Conservation (phyloP, 495 filamentous ascomycete genomes). For the Apiosordaria backusii region DNA sequence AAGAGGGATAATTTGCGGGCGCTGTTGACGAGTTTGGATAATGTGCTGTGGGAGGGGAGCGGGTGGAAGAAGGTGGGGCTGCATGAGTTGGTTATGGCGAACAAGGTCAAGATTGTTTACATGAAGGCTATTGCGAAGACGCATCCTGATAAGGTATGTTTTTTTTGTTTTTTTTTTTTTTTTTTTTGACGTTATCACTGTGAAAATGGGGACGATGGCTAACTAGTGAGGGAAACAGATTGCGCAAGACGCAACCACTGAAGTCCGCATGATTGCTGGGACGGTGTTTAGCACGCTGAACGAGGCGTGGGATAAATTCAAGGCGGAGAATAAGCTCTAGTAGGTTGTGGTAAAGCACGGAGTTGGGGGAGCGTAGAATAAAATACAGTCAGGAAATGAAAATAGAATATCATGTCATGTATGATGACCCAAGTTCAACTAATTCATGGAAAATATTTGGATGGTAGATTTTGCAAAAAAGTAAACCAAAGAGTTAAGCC, state of each 20-base stretch:
- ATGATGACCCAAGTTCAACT: background rate
- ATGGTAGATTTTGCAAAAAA: background rate
- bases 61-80: conserved; percentile 97
- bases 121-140: conserved; percentile 99
- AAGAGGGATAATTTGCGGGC: conserved; percentile 92
- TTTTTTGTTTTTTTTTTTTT: conserved; percentile 6
- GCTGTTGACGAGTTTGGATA: conserved; percentile 80
- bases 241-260: conserved; percentile 81
- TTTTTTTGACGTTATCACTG: background rate
- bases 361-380: background rate
- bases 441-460: background rate
- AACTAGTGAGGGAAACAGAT: conserved; percentile 53
- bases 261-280: conserved; percentile 87
- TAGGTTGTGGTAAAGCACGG: background rate
- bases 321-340: conserved; percentile 76
- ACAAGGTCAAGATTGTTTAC: conserved; percentile 92
- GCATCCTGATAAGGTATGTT: conserved; percentile 93
- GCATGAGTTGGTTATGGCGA: conserved; percentile 82
- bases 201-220: background rate
- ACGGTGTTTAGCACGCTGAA: conserved; percentile 91
- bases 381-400: background rate
- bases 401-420: background rate
- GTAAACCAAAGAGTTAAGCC: background rate
- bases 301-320: conserved; percentile 98
- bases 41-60: conserved; percentile 83